Base-by-base conservation (phyloP, 768 basidiomycete genomes). In the Boletellus ananiceps region DNA sequence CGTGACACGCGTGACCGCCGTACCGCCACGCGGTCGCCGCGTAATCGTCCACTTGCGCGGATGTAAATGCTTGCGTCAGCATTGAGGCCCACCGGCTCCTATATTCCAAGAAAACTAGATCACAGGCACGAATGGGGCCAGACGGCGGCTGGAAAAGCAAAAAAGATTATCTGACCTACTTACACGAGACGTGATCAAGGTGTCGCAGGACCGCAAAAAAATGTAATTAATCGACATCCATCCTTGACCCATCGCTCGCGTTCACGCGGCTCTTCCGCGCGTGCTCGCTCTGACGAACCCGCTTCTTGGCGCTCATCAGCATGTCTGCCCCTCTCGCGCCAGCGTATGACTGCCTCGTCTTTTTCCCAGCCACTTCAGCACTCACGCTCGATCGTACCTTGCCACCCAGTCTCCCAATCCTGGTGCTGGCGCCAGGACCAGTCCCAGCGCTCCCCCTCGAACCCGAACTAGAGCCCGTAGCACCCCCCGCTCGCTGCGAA, bases 211-310 rank as follows among this genome's bases (percentile, higher is more conserved):
- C 31, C 19, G 6, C 19, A 40, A 49, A 15, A 33, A 27, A 43
- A n/a, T n/a, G 33, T 32, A 29, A 14, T 37, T 49, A 60, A 34
- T 60, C 54, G 9, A 53, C 36, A 14, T 44, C 53, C 59, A 49
- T 57, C 51, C 47, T 23, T 44, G 38, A 45, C 47, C 52, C 49
- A 4, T 53, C 57, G 9, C 50, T 51, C 25, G 40, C 57, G 6
- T 49, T 59, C 35, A 56, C 65, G 14, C 74, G 70, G 54, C 80
- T 86, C 60, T 69, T 72, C 61, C 82, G 71, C 18, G 76, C 74
- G 59, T 84, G 82, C 71, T 89, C 88, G 57, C 86, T 90, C 73
- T 86, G 85, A 61, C 88, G 80, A 46, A 77, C 80, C 52, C 80
- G 71, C 68, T 81, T 87, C 78, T 83, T 87, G 56, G 83, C 83